A percentile compares a stretch with the other conserved stretches of the same genome.
Conservation (phyloP, 495 filamentous ascomycete genomes). For the Penicillium angulare region DNA sequence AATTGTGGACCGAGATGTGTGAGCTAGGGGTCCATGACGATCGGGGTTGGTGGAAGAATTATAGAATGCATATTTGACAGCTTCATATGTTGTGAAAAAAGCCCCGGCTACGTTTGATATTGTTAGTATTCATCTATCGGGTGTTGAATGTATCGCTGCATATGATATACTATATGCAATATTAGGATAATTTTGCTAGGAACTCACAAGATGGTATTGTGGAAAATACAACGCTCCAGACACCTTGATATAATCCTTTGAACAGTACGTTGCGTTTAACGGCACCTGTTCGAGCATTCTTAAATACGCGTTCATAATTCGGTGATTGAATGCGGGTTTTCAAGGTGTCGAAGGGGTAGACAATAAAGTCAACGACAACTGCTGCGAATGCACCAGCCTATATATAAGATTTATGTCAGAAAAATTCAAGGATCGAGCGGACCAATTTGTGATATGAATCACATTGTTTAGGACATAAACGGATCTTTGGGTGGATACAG, state of each 20-base stretch:
- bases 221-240: conserved; percentile 83
- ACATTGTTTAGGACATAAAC: no score
- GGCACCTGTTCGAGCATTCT: conserved; percentile 48
- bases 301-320: conserved; percentile 64
- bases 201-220: conserved; percentile 77
- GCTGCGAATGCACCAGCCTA: conserved; percentile 82
- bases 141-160: no score
- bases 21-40: conserved; percentile 32
- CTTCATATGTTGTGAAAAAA: conserved; percentile 91
- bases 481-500: no score
- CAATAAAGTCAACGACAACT: conserved; percentile 73
- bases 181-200: no score
- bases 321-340: conserved; percentile 83
- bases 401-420: neutral
- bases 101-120: conserved; percentile 58
- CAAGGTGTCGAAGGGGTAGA: conserved; percentile 83
- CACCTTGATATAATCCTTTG: conserved; percentile 80
- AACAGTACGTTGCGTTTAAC: conserved; percentile 59
- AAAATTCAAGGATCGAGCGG: no score
- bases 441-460: no score
- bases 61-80: conserved; percentile 58
- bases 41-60: conserved; percentile 26
- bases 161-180: neutral
- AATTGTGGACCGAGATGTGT: conserved; percentile 11
- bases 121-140: neutral